phyloP scores from a whole-genome alignment of 148 eudicot genomes.

The Bassia scoparia region DNA sequence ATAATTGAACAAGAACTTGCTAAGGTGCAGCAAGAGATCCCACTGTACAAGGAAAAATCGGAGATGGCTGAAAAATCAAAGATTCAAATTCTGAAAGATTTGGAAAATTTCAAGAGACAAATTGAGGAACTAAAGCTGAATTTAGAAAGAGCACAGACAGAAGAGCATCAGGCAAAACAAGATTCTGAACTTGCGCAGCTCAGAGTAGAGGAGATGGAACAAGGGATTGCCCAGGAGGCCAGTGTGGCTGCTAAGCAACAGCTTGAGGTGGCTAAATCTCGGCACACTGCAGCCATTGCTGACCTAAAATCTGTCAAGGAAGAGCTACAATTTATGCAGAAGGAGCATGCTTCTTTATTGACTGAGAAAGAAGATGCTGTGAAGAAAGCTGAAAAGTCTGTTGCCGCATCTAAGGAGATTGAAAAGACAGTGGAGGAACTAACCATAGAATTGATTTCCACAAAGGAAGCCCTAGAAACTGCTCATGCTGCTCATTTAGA shows the following conservation, averaged over 20 bases:
- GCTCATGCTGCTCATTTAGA: conserved; percentile 88
- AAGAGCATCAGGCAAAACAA: conserved; percentile 90
- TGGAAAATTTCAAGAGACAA: conserved; percentile 77
- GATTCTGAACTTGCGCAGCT: conserved; percentile 89
- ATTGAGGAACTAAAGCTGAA: conserved; percentile 85
- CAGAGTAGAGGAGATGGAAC: conserved; percentile 87
- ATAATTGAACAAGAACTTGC: conserved; percentile 66
- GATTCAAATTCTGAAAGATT: conserved; percentile 53
- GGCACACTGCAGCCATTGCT: conserved; percentile 62
- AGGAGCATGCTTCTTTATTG: conserved; percentile 52
- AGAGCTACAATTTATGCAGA: conserved; percentile 48
- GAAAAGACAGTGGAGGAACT: conserved; percentile 86
- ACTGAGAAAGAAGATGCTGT: conserved; percentile 65
- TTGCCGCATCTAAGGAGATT: conserved; percentile 55
- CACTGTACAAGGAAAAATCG: conserved; percentile 55
- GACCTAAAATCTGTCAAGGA: conserved; percentile 56
- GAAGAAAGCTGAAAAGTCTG: conserved; percentile 72
- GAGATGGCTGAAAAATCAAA: conserved; percentile 78
- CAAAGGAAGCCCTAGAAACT: conserved; percentile 76
- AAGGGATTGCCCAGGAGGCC: conserved; percentile 83
- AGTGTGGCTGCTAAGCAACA: conserved; percentile 93
- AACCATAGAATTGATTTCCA: conserved; percentile 73
- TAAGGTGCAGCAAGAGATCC: conserved; percentile 72
- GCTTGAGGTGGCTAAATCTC: conserved; percentile 75
- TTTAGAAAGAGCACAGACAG: conserved; percentile 80